Evolutionary conservation across 495 filamentous ascomycete species (phyloP).

Genomic region (Podospora conica): DNA sequence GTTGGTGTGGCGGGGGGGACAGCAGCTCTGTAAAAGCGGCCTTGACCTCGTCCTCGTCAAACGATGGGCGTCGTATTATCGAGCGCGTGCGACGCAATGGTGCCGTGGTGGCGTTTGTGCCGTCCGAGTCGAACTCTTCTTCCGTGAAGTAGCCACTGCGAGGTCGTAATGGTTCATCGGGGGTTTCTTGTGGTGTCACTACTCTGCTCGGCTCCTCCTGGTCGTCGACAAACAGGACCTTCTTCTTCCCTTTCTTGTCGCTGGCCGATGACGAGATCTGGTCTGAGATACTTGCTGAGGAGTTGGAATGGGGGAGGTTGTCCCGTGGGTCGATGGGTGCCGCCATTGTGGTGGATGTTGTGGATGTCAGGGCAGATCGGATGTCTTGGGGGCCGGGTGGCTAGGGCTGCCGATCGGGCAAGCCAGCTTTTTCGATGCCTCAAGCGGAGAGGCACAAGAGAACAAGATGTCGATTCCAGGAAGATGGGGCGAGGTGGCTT

Average conservation of each 20-base stretch:
- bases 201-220: not conserved
- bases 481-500: not conserved
- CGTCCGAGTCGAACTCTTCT: constrained; percentile 23
- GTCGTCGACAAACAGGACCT: not conserved
- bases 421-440: not conserved
- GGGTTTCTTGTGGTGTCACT: not conserved
- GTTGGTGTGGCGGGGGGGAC: constrained; percentile 11
- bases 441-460: too few species aligned
- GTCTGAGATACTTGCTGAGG: not conserved
- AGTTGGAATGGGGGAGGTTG: not conserved
- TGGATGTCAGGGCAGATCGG: not conserved
- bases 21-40: constrained; percentile 22
- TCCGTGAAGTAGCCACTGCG: not conserved
- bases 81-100: not conserved
- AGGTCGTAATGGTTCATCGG: not conserved
- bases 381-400: not conserved
- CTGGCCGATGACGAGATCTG: not conserved
- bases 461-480: too few species aligned
- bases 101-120: constrained; percentile 6
- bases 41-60: constrained; percentile 23
- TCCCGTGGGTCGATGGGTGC: not conserved
- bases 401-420: not conserved
- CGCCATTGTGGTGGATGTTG: not conserved
- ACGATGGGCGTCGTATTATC: constrained; percentile 15
- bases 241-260: not conserved